Percentiles rank a stretch among this genome's conserved stretches.
Evolutionary conservation across 495 filamentous ascomycete species (phyloP).

Genomic region (Talaromyces wortmannii): DNA sequence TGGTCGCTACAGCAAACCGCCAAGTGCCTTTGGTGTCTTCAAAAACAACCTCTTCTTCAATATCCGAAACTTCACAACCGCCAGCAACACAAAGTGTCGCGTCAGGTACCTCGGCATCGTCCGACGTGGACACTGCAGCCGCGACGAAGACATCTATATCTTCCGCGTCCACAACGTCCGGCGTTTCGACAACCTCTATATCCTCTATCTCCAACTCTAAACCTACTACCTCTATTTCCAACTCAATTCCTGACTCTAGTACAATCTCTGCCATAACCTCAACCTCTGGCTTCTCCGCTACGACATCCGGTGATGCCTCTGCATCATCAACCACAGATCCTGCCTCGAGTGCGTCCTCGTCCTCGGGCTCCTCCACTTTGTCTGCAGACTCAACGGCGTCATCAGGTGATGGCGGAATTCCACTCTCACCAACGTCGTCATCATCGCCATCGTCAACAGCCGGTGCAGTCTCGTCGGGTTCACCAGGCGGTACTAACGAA

Average conservation of each 20-base stretch:
- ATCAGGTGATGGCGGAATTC: not conserved
- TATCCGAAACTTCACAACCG: constrained; percentile 12
- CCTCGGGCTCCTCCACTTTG: constrained; percentile 8
- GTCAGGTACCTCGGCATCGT: not conserved
- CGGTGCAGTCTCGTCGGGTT: constrained; percentile 4
- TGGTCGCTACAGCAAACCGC: not conserved
- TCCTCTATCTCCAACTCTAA: constrained; percentile 1
- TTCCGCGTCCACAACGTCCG: not conserved
- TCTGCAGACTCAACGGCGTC: constrained; percentile 8
- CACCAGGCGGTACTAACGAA: constrained; percentile 6
- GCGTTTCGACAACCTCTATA: not conserved
- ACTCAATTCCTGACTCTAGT: not conserved
- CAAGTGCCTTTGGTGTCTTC: not conserved
- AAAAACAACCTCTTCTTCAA: constrained; percentile 10
- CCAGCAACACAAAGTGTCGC: not conserved
- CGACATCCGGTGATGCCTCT: not conserved
- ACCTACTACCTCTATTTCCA: constrained; percentile 5
- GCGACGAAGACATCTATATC: not conserved
- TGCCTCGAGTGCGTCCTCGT: constrained; percentile 1
- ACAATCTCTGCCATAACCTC: not conserved
- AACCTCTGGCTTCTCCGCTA: no score
- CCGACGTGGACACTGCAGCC: not conserved
- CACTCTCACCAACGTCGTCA: constrained; percentile 3
- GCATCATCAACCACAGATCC: not conserved
- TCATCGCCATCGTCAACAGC: constrained; percentile 13